phyloP scores from a whole-genome alignment of 2,329 filamentous ascomycete genomes.

The Fusarium phyllophilum region DNA sequence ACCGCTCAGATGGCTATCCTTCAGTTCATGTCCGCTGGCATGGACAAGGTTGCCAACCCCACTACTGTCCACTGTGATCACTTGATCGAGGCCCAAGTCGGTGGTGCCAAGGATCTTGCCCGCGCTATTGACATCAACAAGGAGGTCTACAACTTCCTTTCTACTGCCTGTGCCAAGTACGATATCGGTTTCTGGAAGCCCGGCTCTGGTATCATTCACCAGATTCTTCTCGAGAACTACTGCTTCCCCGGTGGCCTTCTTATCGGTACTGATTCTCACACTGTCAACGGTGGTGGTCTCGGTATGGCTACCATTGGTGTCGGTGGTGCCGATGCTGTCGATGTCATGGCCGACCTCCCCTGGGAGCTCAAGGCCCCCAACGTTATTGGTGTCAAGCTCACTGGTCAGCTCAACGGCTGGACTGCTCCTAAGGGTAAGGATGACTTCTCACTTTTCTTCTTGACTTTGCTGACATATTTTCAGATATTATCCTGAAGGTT shows the following conservation, averaged over 20 bases:
- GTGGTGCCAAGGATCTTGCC: constrained; percentile 91
- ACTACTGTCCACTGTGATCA: constrained; percentile 98
- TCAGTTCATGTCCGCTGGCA: constrained; percentile 99
- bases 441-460: not conserved
- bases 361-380: constrained; percentile 99
- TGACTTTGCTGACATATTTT: constrained; percentile 6
- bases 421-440: constrained; percentile 85
- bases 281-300: constrained; percentile 95
- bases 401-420: constrained; percentile 90
- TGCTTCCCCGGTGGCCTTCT: constrained; percentile 98
- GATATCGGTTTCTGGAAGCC: constrained; percentile 99
- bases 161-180: constrained; percentile 95
- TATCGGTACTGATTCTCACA: constrained; percentile 98
- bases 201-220: constrained; percentile 98
- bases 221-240: constrained; percentile 98
- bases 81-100: constrained; percentile 96
- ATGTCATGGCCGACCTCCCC: constrained; percentile 96
- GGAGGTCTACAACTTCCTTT: constrained; percentile 98
- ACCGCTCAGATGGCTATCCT: constrained; percentile 99
- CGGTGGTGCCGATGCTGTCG: constrained; percentile 96
- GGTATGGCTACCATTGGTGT: constrained; percentile 96
- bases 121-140: constrained; percentile 95
- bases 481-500: constrained; percentile 96
- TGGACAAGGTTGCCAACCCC: constrained; percentile 94
- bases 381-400: constrained; percentile 95